Base-by-base conservation (phyloP, 202 grass and related monocot species). In the Zizania palustris region DNA sequence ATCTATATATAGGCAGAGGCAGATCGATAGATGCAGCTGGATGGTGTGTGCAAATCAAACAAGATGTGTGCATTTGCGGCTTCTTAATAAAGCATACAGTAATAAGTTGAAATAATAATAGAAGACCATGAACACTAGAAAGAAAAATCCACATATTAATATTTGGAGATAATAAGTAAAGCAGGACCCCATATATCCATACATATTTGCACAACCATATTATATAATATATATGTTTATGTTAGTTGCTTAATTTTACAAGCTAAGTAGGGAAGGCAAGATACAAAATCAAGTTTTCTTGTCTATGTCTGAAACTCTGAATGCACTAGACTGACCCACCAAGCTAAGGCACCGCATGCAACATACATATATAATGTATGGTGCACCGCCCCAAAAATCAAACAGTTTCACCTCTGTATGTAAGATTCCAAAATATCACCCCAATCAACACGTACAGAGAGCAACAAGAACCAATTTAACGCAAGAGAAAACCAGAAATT, bases 351-450 rank as follows among this genome's bases (percentile, higher is more conserved):
- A 80, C 57, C 13, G n/a, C n/a, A n/a, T n/a, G n/a, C 28, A 69
- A 37, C 44, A 72, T 14, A 80, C 57, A 72, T 28, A 2, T 2
- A 28, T 28, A 2, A 72, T 28, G 28, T 2, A 28, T 28, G 28
- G 28, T 53, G 57, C 67, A 53, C 58, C 48, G 4, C 50, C 53
- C 9, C 5, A 12, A 72, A 81, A 43, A 28, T 2, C 28, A 28
- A 73, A 22, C 12, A 40, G 22, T 53, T 75, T 28, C 36, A 73
- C 50, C 67, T 45, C 60, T 57, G 69, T 72, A 38, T 57, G 69
- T 72, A 38, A 76, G 21, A 54, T 79, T 75, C 41, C 59, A 80
- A 65, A 69, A 72, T 40, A 88, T 54, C 59, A 81, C 18, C 36
- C 3, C 71, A n/a, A 7, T 6, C 38, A 82, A 57, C 45, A 75